A percentile compares a stretch with the other conserved stretches of the same genome.
phyloP scores from a whole-genome alignment of 805 yeast species.

The Suhomyces faveliae region DNA sequence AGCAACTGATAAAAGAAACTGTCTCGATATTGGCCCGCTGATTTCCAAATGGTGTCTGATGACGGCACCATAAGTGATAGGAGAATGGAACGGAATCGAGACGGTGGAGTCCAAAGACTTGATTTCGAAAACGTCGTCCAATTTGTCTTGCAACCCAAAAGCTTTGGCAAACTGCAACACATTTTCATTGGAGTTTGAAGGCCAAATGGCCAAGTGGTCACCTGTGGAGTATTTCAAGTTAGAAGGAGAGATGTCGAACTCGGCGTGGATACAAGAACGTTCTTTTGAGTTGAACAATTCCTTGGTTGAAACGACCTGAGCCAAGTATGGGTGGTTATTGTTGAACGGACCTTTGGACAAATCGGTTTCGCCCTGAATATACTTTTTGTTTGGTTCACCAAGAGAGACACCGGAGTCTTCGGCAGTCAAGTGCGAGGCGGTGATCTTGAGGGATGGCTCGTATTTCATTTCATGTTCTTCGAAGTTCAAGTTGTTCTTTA shows the following conservation, averaged over 20 bases:
- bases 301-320: constrained; percentile 56
- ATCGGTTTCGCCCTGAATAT: constrained; percentile 26
- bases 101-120: constrained; percentile 70
- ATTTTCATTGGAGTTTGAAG: constrained; percentile 79
- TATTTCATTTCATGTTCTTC: constrained; percentile 79
- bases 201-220: constrained; percentile 94
- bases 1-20: constrained; percentile 66
- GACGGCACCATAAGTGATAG: constrained; percentile 86
- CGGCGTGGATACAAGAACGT: constrained; percentile 87
- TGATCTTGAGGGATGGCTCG: constrained; percentile 61
- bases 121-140: constrained; percentile 58
- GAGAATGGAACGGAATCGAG: constrained; percentile 63
- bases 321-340: constrained; percentile 77
- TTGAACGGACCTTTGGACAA: constrained; percentile 71
- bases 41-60: constrained; percentile 87
- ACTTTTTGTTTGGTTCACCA: constrained; percentile 81
- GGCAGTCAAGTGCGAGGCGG: constrained; percentile 31
- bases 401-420: constrained; percentile 36
- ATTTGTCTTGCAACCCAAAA: constrained; percentile 55
- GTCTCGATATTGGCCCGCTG: constrained; percentile 91
- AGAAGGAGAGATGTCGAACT: constrained; percentile 74
- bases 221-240: constrained; percentile 88
- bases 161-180: constrained; percentile 64
- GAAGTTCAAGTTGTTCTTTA: constrained; percentile 62
- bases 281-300: constrained; percentile 66